These are phyloP conservation scores for Aspergillus puulaauensis DNA, from an alignment of 2,329 filamentous ascomycete genomes.

Conservation along the genomic window DNA sequence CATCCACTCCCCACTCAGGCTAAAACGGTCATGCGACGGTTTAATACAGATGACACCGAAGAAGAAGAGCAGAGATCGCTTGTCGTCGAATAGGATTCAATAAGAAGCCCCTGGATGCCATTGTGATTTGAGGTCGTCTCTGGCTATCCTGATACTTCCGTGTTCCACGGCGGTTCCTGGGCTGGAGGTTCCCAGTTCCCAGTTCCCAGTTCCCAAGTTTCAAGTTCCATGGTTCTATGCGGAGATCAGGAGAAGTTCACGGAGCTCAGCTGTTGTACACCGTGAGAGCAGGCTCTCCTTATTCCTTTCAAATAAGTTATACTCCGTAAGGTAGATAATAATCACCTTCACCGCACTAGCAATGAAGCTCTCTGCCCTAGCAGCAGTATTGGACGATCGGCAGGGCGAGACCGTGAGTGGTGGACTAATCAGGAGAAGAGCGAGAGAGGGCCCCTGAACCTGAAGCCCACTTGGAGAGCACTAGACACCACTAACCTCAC, in stretches of 20 bases:
- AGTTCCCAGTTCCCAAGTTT: background rate
- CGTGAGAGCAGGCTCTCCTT: background rate
- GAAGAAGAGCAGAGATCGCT: background rate
- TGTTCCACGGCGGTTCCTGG: background rate
- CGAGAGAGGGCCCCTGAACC: constrained; percentile 8
- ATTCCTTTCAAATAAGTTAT: no score
- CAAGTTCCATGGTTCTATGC: background rate
- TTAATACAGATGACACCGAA: background rate
- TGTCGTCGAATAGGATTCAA: background rate
- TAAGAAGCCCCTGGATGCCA: background rate
- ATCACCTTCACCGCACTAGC: background rate
- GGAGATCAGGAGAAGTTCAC: background rate
- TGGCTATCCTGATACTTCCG: no score
- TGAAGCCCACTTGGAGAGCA: background rate
- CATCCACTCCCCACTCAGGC: background rate
- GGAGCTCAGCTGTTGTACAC: background rate
- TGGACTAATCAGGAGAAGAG: constrained; percentile 1
- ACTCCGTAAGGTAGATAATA: no score
- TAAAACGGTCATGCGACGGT: constrained; percentile 14
- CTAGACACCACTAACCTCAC: constrained; percentile 8
- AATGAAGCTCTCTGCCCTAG: background rate
- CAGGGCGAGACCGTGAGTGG: constrained; percentile 23
- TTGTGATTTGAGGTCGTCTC: no score
- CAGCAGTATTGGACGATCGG: constrained; percentile 28
- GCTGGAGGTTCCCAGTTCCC: background rate